A percentile compares a stretch with the other conserved stretches of the same genome.
phyloP scores from a whole-genome alignment of 192 early-diverging fungal genomes.

The Backusella mclennaniae region DNA sequence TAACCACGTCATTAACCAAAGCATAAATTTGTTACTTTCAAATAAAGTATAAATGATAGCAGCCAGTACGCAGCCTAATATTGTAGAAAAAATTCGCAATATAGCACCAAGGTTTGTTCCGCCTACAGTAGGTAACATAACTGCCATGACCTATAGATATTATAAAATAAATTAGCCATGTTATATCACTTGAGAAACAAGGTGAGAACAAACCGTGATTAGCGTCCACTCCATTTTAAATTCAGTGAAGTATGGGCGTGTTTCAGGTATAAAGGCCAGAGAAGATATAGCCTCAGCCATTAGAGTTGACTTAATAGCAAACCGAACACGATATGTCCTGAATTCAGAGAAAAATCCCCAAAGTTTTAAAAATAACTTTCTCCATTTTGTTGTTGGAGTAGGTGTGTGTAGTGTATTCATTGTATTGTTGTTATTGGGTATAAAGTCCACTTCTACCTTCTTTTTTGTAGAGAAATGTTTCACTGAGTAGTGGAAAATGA shows the following conservation, averaged over 20 bases:
- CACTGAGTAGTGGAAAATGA: neutral
- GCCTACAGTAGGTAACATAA: constrained; percentile 82
- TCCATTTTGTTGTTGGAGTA: constrained; percentile 43
- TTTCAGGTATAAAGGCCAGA: constrained; percentile 60
- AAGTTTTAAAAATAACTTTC: constrained; percentile 43
- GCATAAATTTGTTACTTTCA: constrained; percentile 32
- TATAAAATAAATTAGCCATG: neutral
- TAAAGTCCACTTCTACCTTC: constrained; percentile 3
- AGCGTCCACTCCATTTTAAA: constrained; percentile 74
- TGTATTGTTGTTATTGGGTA: constrained; percentile 30
- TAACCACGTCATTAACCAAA: constrained; percentile 50
- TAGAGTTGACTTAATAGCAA: constrained; percentile 69
- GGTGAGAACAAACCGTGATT: constrained; percentile 50
- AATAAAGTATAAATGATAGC: constrained; percentile 55
- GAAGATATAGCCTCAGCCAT: constrained; percentile 56
- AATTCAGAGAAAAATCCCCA: constrained; percentile 63
- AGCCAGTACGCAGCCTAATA: constrained; percentile 60
- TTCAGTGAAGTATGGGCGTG: constrained; percentile 47
- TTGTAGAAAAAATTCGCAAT: constrained; percentile 66
- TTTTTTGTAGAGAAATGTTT: neutral
- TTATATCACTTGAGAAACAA: neutral
- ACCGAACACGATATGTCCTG: constrained; percentile 62
- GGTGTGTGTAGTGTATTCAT: constrained; percentile 57
- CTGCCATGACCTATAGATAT: constrained; percentile 46
- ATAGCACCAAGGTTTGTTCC: constrained; percentile 67